phyloP scores from a whole-genome alignment of 108 stramenopile species.

The Cyclotella sp. region DNA sequence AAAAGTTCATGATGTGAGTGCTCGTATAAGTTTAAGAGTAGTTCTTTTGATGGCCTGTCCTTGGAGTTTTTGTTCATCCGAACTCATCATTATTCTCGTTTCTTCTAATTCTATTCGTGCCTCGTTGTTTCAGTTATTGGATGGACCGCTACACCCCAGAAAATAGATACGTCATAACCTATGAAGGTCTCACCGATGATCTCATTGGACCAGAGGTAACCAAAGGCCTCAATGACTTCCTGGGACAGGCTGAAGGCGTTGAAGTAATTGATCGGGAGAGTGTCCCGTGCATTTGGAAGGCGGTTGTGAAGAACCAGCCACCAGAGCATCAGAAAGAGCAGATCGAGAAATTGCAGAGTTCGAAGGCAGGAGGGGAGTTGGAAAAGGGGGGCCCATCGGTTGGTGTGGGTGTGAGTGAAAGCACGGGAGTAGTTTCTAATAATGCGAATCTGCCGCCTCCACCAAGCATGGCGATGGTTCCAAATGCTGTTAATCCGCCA shows the following conservation, averaged over 20 bases:
- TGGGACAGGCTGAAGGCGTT: conserved; percentile 43
- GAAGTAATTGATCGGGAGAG: conserved; percentile 36
- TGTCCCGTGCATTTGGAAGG: conserved; percentile 54
- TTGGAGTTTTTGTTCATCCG: not conserved
- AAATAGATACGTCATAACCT: conserved; percentile 48
- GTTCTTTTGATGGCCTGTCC: too few relatives aligned
- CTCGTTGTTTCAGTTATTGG: conserved; percentile 40
- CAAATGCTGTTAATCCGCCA: not conserved
- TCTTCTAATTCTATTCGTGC: not conserved
- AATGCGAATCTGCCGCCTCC: not conserved
- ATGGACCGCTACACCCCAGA: conserved; percentile 53
- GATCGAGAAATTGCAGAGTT: conserved; percentile 31
- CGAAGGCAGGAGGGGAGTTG: conserved; percentile 15
- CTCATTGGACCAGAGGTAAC: conserved; percentile 48
- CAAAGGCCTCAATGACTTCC: conserved; percentile 47
- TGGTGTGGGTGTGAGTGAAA: not conserved
- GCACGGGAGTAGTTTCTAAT: not conserved
- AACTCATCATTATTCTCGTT: not conserved
- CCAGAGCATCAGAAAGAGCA: conserved; percentile 44
- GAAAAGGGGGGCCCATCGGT: not conserved
- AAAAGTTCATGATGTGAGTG: conserved; percentile 52
- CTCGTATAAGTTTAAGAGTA: too few relatives aligned
- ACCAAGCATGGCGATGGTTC: not conserved
- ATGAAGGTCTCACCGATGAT: conserved; percentile 56
- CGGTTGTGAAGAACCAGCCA: conserved; percentile 51